phyloP scores from a whole-genome alignment of 176 grass and related monocot species.

The Phoenix dactylifera region DNA sequence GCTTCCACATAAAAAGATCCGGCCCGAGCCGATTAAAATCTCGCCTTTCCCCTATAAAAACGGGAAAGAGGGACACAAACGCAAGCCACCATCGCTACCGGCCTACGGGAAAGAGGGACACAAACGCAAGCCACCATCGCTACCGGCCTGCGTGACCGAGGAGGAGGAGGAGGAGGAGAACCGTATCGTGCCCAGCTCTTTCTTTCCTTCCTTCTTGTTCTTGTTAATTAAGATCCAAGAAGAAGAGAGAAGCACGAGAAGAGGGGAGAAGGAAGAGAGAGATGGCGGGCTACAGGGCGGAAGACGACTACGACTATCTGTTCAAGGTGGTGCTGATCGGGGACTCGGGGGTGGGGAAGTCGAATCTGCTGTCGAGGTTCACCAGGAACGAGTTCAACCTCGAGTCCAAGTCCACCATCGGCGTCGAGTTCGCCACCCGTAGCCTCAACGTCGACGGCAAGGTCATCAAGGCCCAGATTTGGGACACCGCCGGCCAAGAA shows the following conservation, averaged over 20 bases:
- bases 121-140: too few species aligned
- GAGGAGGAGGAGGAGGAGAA: too few species aligned
- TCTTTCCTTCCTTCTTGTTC: too few species aligned
- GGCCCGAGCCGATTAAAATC: too few species aligned
- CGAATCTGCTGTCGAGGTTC: slow-evolving; percentile 38
- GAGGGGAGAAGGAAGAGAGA: not conserved
- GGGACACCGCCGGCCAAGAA: slow-evolving; percentile 44
- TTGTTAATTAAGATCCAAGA: too few species aligned
- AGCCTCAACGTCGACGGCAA: slow-evolving; percentile 33
- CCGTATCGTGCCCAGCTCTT: too few species aligned
- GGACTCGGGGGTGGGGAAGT: slow-evolving; percentile 37
- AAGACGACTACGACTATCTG: slow-evolving; percentile 40
- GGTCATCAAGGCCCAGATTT: slow-evolving; percentile 51
- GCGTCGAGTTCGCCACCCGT: slow-evolving; percentile 25
- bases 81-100: too few species aligned
- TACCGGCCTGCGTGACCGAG: too few species aligned
- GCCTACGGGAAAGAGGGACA: too few species aligned
- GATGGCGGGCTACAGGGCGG: slow-evolving; percentile 25
- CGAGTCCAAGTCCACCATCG: slow-evolving; percentile 33
- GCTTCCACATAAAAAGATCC: too few species aligned
- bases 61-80: too few species aligned
- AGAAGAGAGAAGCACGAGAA: slow-evolving; percentile 1
- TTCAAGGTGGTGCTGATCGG: slow-evolving; percentile 42
- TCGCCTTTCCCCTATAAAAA: too few species aligned
- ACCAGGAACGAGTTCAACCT: slow-evolving; percentile 35